Evolutionary conservation across 2,329 filamentous ascomycete genomes (phyloP).

Genomic region (Colletotrichum destructivum): DNA sequence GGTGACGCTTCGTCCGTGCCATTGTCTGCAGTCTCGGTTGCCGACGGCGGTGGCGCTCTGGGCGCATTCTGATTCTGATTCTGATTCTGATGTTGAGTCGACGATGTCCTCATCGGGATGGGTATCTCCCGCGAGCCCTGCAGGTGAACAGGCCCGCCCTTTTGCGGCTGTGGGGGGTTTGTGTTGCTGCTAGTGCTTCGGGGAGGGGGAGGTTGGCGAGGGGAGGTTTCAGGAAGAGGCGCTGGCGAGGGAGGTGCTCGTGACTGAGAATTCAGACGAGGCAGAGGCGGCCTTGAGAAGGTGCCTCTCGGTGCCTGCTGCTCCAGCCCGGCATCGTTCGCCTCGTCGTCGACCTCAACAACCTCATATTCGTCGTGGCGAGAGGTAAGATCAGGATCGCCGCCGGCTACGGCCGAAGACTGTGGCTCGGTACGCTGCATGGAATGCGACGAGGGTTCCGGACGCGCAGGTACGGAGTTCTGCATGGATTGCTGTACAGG

Average conservation of each 20-base stretch:
- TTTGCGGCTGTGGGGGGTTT: conserved; percentile 27
- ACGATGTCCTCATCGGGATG: conserved; percentile 34
- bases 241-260: conserved; percentile 35
- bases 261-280: conserved; percentile 43
- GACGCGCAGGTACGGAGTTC: conserved; percentile 23
- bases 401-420: conserved; percentile 12
- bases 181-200: conserved; percentile 23
- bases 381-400: conserved; percentile 33
- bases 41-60: conserved; percentile 10
- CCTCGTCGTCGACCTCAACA: conserved; percentile 37
- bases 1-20: conserved; percentile 33
- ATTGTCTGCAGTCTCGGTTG: conserved; percentile 19
- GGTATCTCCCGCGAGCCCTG: conserved; percentile 41
- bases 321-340: conserved; percentile 13
- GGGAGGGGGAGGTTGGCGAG: conserved; percentile 16
- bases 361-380: conserved; percentile 42
- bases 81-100: conserved; percentile 31
- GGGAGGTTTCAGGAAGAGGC: conserved; percentile 22
- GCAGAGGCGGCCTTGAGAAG: conserved; percentile 30
- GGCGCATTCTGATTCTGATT: conserved; percentile 29
- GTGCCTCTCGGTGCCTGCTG: conserved; percentile 33
- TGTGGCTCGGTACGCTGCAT: conserved; percentile 27
- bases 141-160: conserved; percentile 36
- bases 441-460: conserved; percentile 26
- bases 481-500: conserved; percentile 27